Base-by-base conservation (phyloP, 176 grass and related monocot genomes). In the Aegilops tauschii region DNA sequence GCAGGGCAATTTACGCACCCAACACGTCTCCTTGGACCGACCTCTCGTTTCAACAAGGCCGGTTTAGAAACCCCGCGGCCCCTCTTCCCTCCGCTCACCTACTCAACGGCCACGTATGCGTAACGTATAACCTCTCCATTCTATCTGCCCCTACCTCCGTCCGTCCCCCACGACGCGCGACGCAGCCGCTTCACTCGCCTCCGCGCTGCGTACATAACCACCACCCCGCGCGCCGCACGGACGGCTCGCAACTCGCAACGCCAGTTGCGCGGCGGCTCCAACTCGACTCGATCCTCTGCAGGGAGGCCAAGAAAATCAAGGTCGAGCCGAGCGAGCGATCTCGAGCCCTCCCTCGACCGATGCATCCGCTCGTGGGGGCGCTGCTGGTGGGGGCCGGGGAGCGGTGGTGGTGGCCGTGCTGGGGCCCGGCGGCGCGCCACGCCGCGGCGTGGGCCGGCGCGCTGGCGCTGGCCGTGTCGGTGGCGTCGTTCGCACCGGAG, bases 401-500 rank as follows among this genome's bases (percentile, higher is more conserved):
- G 47, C 28, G 74, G 40, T 76, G 45, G 47, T 77, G 74, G 47
- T 28, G 44, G 45, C 45, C 42, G 44, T 56, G 74, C 74, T 89
- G 88, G 82, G 75, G 44, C 3, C 85, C 89, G 42, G 73, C 85
- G 85, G 14, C 86, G 76, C 83, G 87, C 70, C 82, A 82, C 70
- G 90, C 88, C 18, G 86, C 73, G 39, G 83, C 86, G 6, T 97
- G 95, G 92, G 91, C 94, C 14, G 92, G 37, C 4, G 65, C 90
- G 73, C 84, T 97, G 66, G 93, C 92, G 34, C 77, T 88, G 6
- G 85, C 86, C 0, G 92, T 94, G 1, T 89, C 89, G 25, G 72
- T 92, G 76, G 65, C 81, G 76, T 97, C 95, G 21, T 97, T 92
- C 88, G 72, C 90, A 9, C 94, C 91, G 9, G 94, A 88, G 74